Base-by-base conservation (phyloP, 768 basidiomycete genomes). In the Boletus sensibilis region DNA sequence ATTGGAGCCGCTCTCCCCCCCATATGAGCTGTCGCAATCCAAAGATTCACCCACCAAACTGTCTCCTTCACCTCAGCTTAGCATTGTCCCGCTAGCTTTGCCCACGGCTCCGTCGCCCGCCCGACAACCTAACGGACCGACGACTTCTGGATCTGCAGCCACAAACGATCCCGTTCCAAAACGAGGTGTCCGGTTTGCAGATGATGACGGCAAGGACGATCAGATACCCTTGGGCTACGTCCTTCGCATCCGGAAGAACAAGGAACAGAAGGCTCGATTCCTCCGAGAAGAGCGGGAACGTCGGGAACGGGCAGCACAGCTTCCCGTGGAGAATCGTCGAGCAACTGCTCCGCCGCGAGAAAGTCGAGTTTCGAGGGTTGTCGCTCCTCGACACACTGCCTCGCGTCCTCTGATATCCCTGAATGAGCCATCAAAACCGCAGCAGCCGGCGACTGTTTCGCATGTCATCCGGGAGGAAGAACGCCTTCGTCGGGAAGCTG, bases 241-340 rank as follows among this genome's bases (percentile, higher is more conserved):
- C n/a, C 73, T 88, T 65, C 85, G 86, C 51, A 80, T 81, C 69
- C 86, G 84, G 75, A 86, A 85, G 76, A 83, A 82, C 63, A 84
- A 85, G 42, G 87, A 86, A 69, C 83, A 88, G 71, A 87, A 87
- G 74, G 85, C 84, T 42, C 79, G 72, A 42, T 87, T 89, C 62
- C 74, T 90, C 63, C 79, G 76, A 43, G 78, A 79, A 68, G 82
- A 88, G 62, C 80, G 81, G 59, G 77, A 82, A 58, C 78, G 77
- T 52, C 79, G 86, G 29, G 72, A 74, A 37, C 71, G 74, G 47
- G 80, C 77, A 34, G 49, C 58, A 53, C 65, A 62, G 57, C 49
- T 33, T 58, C 4, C 57, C 27, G 4, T 31, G 27, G 82, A 82
- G 60, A 64, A 70, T 48, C 71, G 66, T 29, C 72, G 68, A 43